Percentiles rank a stretch among this genome's conserved stretches.
These are phyloP conservation scores for Mortierella sp. DNA, from an alignment of 371 early-diverging fungal species.

Conservation along the genomic window DNA sequence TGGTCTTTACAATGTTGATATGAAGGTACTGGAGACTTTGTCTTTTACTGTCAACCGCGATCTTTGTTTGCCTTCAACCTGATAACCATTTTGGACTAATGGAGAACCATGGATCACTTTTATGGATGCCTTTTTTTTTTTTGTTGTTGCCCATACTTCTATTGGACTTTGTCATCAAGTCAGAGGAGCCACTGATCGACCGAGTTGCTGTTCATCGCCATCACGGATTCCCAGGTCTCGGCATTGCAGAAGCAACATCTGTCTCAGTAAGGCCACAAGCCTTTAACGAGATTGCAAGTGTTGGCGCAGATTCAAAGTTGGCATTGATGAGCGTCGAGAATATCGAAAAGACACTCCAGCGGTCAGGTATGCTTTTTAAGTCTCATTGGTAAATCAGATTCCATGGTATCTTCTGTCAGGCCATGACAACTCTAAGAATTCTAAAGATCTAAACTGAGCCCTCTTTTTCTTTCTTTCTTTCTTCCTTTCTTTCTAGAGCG, in stretches of 20 bases:
- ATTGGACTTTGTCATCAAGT: neutral
- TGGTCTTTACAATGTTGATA: conserved; percentile 1
- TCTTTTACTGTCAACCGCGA: no score
- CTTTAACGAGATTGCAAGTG: conserved; percentile 12
- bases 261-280: conserved; percentile 7
- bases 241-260: conserved; percentile 3
- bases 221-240: conserved; percentile 11
- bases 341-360: conserved; percentile 13
- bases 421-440: no score
- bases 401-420: no score
- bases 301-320: conserved; percentile 10
- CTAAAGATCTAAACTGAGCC: no score
- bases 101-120: no score
- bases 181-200: neutral
- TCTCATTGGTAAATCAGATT: no score
- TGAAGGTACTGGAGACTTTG: no score
- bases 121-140: no score
- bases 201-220: conserved; percentile 7
- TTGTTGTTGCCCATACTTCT: no score
- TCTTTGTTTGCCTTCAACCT: no score
- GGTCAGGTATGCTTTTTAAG: conserved; percentile 4
- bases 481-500: neutral
- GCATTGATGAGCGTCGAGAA: conserved; percentile 10
- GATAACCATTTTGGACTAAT: no score
- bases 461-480: neutral